These are phyloP conservation scores for Paratrimastix pyriformis DNA, from an alignment of 78 protist species.

Conservation along the genomic window DNA sequence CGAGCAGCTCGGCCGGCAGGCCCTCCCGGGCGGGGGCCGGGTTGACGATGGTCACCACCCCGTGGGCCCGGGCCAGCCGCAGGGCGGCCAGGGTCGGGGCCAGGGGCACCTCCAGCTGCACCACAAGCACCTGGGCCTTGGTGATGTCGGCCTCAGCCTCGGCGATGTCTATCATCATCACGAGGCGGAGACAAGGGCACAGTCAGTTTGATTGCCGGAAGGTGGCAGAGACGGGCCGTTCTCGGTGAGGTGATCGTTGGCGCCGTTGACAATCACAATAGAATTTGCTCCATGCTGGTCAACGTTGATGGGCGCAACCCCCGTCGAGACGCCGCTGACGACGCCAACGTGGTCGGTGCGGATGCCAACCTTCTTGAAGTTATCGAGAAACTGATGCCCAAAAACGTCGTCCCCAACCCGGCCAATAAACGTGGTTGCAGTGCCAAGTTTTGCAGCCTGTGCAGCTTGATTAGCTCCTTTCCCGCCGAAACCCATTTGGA, in stretches of 20 bases:
- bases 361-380: neutral
- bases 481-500: neutral
- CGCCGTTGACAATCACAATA: constrained; percentile 15
- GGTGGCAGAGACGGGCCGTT: neutral
- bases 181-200: neutral
- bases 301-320: constrained; percentile 7
- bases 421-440: neutral
- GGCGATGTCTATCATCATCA: neutral
- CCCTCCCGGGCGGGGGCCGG: neutral
- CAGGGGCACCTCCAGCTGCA: neutral
- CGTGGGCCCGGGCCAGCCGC: neutral
- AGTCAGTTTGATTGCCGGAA: neutral
- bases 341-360: neutral
- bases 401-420: neutral
- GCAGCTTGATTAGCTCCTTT: constrained; percentile 18
- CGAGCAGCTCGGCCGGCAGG: neutral
- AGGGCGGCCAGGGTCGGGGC: neutral
- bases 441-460: neutral
- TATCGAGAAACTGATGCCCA: neutral
- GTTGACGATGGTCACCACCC: constrained; percentile 1
- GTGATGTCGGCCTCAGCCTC: too few relatives aligned
- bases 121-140: neutral
- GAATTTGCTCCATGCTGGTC: constrained; percentile 2
- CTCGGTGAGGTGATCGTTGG: neutral
- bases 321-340: neutral